phyloP scores from a whole-genome alignment of 2,329 filamentous ascomycete genomes.

The Aspergillus niger region DNA sequence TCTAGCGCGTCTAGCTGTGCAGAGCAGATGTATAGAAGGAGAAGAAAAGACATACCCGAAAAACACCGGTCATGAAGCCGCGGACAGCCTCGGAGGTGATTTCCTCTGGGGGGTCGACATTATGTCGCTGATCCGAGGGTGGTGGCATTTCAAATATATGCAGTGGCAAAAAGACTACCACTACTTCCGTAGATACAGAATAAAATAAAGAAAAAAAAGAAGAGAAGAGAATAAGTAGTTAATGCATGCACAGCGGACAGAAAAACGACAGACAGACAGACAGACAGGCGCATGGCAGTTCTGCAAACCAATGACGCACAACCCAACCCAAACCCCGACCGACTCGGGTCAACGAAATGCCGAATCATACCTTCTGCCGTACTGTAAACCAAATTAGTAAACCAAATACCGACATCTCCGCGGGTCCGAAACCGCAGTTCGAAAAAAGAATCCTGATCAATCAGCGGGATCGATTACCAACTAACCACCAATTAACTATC shows the following conservation, averaged over 20 bases:
- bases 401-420: too few species aligned
- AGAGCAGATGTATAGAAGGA: background rate
- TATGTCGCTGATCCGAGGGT: conserved; percentile 41
- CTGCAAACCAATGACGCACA: too few species aligned
- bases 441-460: too few species aligned
- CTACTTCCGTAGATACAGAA: background rate
- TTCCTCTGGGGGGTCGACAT: conserved; percentile 46
- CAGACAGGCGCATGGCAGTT: too few species aligned
- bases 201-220: conserved; percentile 13
- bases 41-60: conserved; percentile 38
- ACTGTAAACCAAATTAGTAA: too few species aligned
- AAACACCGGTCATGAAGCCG: conserved; percentile 47
- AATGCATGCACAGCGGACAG: background rate
- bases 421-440: too few species aligned
- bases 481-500: background rate
- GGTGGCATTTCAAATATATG: conserved; percentile 39
- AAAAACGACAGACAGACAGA: too few species aligned
- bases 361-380: too few species aligned
- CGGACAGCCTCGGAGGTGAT: conserved; percentile 44
- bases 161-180: background rate
- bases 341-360: too few species aligned
- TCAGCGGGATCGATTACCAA: too few species aligned
- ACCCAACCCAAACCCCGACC: too few species aligned
- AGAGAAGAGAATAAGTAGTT: background rate
- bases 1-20: too few species aligned